Percentiles rank a stretch among this genome's conserved stretches.
phyloP scores from a whole-genome alignment of 2,329 filamentous ascomycete species.

The Apiospora rasikravindrae region DNA sequence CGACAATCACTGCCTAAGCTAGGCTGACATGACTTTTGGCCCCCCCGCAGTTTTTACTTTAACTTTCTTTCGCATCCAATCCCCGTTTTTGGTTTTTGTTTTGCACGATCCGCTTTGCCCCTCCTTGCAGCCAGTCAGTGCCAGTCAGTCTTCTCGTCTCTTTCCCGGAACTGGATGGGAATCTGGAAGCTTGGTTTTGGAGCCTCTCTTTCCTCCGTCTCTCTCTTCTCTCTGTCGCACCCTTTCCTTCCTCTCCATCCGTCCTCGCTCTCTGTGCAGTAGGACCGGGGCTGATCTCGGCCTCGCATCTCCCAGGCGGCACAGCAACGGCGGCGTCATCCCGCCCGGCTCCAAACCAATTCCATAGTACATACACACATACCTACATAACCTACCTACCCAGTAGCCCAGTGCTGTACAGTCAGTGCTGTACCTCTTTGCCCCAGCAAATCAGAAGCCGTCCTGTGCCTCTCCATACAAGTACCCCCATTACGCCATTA shows the following conservation, averaged over 20 bases:
- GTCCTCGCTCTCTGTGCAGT: neutral
- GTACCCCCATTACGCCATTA: neutral
- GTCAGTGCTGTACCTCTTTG: neutral
- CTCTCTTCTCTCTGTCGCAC: no score
- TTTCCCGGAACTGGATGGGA: neutral
- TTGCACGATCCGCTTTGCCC: slow-evolving; percentile 6
- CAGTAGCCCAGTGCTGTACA: no score
- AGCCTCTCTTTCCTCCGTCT: neutral
- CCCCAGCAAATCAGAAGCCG: neutral
- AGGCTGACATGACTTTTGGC: neutral
- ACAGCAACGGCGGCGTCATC: slow-evolving; percentile 1
- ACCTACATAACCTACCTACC: no score
- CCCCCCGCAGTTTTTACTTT: slow-evolving; percentile 21
- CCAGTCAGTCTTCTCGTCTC: neutral
- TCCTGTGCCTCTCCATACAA: neutral
- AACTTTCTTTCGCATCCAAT: slow-evolving; percentile 9
- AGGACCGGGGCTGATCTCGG: neutral
- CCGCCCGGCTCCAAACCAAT: neutral
- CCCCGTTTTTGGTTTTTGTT: slow-evolving; percentile 6
- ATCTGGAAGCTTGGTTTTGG: neutral
- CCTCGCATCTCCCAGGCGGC: neutral
- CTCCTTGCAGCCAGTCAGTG: neutral
- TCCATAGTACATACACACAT: neutral
- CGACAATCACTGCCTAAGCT: neutral
- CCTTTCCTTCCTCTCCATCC: neutral